phyloP scores from a whole-genome alignment of 1,139 yeast genomes.

The Lodderomyces jiufengensis region DNA sequence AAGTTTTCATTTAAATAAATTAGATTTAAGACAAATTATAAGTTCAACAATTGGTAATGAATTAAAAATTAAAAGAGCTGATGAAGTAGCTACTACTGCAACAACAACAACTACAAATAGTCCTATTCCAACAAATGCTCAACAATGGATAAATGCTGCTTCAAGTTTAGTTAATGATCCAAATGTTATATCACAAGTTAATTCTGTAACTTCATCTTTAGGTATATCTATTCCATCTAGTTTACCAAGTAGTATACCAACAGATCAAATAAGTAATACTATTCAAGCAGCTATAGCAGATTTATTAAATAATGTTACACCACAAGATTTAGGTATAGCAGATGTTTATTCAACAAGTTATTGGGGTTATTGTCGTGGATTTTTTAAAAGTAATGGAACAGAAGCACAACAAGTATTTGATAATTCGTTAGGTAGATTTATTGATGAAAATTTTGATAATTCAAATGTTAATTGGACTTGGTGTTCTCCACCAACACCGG shows the following conservation, averaged over 20 bases:
- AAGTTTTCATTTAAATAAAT: constrained; percentile 33
- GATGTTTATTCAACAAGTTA: constrained; percentile 61
- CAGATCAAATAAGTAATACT: constrained; percentile 11
- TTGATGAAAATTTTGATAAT: constrained; percentile 21
- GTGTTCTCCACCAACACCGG: constrained; percentile 52
- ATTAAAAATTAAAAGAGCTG: constrained; percentile 1
- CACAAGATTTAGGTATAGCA: constrained; percentile 47
- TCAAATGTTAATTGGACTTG: constrained; percentile 44
- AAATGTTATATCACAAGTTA: constrained; percentile 3
- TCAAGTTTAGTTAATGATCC: constrained; percentile 1
- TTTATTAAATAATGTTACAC: constrained; percentile 17
- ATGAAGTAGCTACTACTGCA: constrained; percentile 4
- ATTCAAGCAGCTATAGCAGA: constrained; percentile 13
- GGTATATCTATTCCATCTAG: constrained; percentile 3
- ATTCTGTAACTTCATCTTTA: constrained; percentile 7
- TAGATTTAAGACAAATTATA: constrained; percentile 32
- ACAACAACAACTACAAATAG: constrained; percentile 4
- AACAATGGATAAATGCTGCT: constrained; percentile 1
- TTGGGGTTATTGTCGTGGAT: constrained; percentile 76
- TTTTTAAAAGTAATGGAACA: constrained; percentile 12
- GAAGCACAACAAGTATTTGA: constrained; percentile 9
- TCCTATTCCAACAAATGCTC: constrained; percentile 2
- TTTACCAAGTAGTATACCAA: constrained; percentile 1
- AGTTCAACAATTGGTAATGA: constrained; percentile 9
- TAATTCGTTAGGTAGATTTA: constrained; percentile 8